A percentile compares a stretch with the other conserved stretches of the same genome.
Evolutionary conservation across 352 stramenopile species (phyloP).

Genomic region (Globisporangium cystogenes): DNA sequence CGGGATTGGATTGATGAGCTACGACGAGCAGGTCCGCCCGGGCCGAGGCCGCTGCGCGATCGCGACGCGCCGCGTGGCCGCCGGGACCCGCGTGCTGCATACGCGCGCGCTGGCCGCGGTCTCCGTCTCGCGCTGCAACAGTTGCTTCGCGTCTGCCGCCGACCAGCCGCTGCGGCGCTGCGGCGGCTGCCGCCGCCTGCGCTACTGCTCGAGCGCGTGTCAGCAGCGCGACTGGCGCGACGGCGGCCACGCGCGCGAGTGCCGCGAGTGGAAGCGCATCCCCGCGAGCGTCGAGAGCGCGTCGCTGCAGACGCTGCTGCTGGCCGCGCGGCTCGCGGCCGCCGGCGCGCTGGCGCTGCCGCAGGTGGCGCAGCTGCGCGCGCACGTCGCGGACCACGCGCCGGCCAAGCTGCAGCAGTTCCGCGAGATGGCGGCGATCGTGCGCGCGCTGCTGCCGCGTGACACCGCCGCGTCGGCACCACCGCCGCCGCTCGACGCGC

Average conservation of each 20-base stretch:
- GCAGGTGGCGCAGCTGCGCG: constrained; percentile 15
- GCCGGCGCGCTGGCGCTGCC: constrained; percentile 20
- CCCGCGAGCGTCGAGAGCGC: constrained; percentile 4
- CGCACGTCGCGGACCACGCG: constrained; percentile 46
- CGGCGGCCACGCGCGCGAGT: constrained; percentile 42
- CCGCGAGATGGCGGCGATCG: constrained; percentile 52
- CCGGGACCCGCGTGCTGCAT: constrained; percentile 28
- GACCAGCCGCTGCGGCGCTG: constrained; percentile 18
- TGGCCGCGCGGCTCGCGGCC: constrained; percentile 41
- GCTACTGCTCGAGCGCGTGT: constrained; percentile 64
- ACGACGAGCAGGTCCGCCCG: constrained; percentile 17
- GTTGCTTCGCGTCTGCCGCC: constrained; percentile 27
- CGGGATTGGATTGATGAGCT: neutral
- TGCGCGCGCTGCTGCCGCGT: constrained; percentile 42
- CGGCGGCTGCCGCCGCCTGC: constrained; percentile 44
- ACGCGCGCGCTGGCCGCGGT: constrained; percentile 23
- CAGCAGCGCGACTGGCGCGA: constrained; percentile 52
- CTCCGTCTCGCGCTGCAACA: constrained; percentile 37
- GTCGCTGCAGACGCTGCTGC: constrained; percentile 42
- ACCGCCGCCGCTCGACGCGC: constrained; percentile 18
- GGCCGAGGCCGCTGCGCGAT: constrained; percentile 44
- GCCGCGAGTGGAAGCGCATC: constrained; percentile 34
- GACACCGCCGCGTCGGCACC: too few relatives aligned
- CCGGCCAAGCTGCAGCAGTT: constrained; percentile 32
- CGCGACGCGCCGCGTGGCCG: constrained; percentile 19